phyloP scores from a whole-genome alignment of 2,329 filamentous ascomycete species.

The Curvularia spicifera region DNA sequence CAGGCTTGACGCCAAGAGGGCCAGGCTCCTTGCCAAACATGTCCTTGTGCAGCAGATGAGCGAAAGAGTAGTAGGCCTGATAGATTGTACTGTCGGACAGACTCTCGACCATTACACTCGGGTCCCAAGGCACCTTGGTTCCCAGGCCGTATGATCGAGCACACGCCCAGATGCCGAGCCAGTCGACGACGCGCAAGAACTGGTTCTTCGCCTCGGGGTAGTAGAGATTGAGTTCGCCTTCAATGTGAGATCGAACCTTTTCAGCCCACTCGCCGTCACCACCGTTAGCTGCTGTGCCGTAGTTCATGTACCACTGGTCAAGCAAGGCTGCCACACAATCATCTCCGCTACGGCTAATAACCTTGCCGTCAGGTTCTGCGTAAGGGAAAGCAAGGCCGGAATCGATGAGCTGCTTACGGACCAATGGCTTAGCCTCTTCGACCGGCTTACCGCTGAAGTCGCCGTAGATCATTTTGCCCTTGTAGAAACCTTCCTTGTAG shows the following conservation, averaged over 20 bases:
- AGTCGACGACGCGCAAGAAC: conserved; percentile 85
- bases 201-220: conserved; percentile 62
- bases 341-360: conserved; percentile 87
- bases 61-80: conserved; percentile 72
- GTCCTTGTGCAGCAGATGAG: conserved; percentile 76
- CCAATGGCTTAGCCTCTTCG: conserved; percentile 83
- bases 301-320: conserved; percentile 98
- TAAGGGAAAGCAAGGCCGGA: conserved; percentile 85
- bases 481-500: conserved; percentile 98
- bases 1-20: conserved; percentile 64
- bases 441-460: conserved; percentile 89
- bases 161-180: conserved; percentile 88
- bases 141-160: conserved; percentile 90
- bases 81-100: conserved; percentile 93
- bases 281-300: conserved; percentile 70
- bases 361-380: conserved; percentile 87
- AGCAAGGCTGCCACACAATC: conserved; percentile 92
- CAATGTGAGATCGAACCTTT: conserved; percentile 57
- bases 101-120: conserved; percentile 87
- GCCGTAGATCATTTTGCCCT: conserved; percentile 86
- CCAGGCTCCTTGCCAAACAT: conserved; percentile 72
- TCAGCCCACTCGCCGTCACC: conserved; percentile 80
- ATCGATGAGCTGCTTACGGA: conserved; percentile 78
- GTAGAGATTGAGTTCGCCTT: conserved; percentile 77
- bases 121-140: conserved; percentile 93